Conservation (phyloP, 2,329 filamentous ascomycete species). For the Cytospora piceicola region DNA sequence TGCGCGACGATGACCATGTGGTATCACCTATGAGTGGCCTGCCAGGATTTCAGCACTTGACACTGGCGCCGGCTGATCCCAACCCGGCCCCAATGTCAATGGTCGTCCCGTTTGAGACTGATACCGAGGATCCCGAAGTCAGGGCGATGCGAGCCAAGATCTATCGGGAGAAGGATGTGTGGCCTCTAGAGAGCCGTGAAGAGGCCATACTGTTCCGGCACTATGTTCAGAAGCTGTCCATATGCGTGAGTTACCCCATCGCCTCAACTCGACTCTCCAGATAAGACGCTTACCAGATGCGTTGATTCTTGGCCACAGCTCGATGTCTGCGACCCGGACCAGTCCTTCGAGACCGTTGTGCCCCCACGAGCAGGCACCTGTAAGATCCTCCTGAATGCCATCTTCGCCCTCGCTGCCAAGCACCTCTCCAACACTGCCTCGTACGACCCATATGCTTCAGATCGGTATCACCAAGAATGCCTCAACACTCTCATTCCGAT, state of each 20-base stretch:
- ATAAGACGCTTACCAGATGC: not conserved
- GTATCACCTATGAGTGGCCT: slow-evolving; percentile 17
- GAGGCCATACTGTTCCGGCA: slow-evolving; percentile 41
- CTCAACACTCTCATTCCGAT: slow-evolving; percentile 53
- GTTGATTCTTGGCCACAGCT: slow-evolving; percentile 39
- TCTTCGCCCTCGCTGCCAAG: slow-evolving; percentile 58
- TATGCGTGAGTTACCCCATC: slow-evolving; percentile 38
- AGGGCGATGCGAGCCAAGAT: slow-evolving; percentile 29
- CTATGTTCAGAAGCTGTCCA: slow-evolving; percentile 41
- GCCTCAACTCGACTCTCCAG: too few relatives aligned
- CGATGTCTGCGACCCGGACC: slow-evolving; percentile 46
- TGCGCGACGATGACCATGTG: slow-evolving; percentile 33
- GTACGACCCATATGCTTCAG: slow-evolving; percentile 54
- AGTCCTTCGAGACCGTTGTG: slow-evolving; percentile 58
- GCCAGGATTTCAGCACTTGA: slow-evolving; percentile 22
- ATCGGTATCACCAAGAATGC: slow-evolving; percentile 58
- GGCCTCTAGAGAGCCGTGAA: slow-evolving; percentile 36
- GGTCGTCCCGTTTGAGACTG: slow-evolving; percentile 17
- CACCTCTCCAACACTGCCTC: slow-evolving; percentile 54
- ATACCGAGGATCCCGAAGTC: slow-evolving; percentile 25
- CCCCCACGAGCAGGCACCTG: slow-evolving; percentile 56
- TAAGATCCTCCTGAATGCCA: slow-evolving; percentile 58
- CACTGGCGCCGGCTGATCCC: slow-evolving; percentile 16
- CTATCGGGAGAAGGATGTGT: slow-evolving; percentile 35
- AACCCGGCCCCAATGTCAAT: slow-evolving; percentile 19